A percentile compares a stretch with the other conserved stretches of the same genome.
phyloP scores from a whole-genome alignment of 1,284 basidiomycete genomes.

The Inonotus hispidus region DNA sequence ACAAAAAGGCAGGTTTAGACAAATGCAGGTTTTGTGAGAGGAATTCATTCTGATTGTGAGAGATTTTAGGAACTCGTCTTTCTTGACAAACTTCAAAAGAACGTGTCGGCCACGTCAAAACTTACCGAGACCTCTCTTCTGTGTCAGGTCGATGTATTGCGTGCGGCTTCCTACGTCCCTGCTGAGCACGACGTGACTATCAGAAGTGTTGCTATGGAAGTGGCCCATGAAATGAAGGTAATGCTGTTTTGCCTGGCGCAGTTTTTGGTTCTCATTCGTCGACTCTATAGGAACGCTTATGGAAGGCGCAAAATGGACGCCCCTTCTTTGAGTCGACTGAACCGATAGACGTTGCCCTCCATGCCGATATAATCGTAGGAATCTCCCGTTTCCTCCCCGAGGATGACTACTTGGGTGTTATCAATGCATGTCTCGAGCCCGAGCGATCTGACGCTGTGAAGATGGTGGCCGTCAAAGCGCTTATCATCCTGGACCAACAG shows the following conservation, averaged over 20 bases:
- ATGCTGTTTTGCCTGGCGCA: conserved; percentile 12
- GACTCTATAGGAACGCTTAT: conserved; percentile 33
- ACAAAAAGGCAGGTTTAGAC: conserved; percentile 16
- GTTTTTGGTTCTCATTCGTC: not conserved
- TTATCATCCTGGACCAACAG: conserved; percentile 39
- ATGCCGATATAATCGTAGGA: conserved; percentile 68
- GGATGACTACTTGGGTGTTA: conserved; percentile 55
- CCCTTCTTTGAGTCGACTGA: conserved; percentile 69
- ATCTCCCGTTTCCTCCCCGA: conserved; percentile 66
- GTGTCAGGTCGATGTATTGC: conserved; percentile 78
- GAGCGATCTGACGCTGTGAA: conserved; percentile 78
- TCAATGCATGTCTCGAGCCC: conserved; percentile 61
- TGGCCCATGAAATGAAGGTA: conserved; percentile 78
- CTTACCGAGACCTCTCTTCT: conserved; percentile 61
- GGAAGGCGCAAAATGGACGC: conserved; percentile 44
- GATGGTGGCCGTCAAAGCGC: conserved; percentile 70
- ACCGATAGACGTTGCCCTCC: conserved; percentile 74
- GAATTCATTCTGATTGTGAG: not conserved
- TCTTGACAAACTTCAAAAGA: conserved; percentile 41
- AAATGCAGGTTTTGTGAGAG: not conserved
- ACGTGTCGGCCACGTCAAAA: conserved; percentile 45
- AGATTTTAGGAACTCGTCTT: conserved; percentile 36
- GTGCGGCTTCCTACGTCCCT: conserved; percentile 68
- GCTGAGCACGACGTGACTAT: conserved; percentile 56
- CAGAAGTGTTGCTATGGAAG: conserved; percentile 61